Evolutionary conservation across 441 rosid genomes (phyloP), one percentile per base, ranked within the genome.

Genomic region (Macaranga tanarius): DNA sequence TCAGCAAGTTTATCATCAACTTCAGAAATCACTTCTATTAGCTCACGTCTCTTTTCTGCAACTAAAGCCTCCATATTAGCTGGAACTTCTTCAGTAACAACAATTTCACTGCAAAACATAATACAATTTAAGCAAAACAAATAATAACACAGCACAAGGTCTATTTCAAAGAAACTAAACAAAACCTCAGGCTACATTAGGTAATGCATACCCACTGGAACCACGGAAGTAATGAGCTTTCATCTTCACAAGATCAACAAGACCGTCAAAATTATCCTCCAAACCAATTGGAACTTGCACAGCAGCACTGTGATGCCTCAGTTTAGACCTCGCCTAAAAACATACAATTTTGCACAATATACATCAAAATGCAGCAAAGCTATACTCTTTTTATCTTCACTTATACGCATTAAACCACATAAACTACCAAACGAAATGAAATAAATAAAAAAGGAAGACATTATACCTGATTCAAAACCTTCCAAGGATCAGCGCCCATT

Each of bases 401-500:
- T 15, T 10, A 4, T 2, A 25, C 25, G 50, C 13, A 60, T 26
- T 28, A 47, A 45, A 15, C 15, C 5, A n/a, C 6, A 25, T 12
- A 34, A 69, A 22, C 9, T 44, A 28, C 25, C 38, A 58, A 20
- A 31, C 31, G 23, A 62, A 61, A 50, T n/a, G 2, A 17, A 23
- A 57, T 8, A 38, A 4, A 0, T 5, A 15, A 45, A 8, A 70
- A 28, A 70, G 15, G 15, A 16, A 44, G 45, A 50, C 16, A 62
- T 12, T 9, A 25, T 74, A 95, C 99, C 95, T 93, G 99, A 77
- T 79, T 89, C 81, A 95, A 77, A 64, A 95, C 99, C 86, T 93
- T 95, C 98, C 97, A 93, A 0, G 98, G 99, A 81, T 93, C 99
- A 25, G 99, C 98, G 77, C 98, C 99, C 98, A 91, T 95, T 59